Base-by-base conservation (phyloP, 2,329 filamentous ascomycete species). In the Botrytis squamosa region DNA sequence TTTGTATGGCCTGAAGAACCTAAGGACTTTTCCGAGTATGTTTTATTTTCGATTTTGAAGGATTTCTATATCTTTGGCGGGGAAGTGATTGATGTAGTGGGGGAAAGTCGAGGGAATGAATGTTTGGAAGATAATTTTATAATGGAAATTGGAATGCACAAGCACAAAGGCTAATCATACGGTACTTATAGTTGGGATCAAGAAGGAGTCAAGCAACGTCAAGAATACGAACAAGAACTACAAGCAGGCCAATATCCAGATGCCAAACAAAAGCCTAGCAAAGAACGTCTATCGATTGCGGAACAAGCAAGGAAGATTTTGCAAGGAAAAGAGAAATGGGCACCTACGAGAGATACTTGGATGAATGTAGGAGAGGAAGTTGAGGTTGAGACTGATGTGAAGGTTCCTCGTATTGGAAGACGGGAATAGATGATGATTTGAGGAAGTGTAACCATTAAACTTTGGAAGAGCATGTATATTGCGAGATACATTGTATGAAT, bases 1-100 rank as follows among this genome's bases (percentile, higher is more conserved):
- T 99, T 99, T 85, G 90, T 93, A 73, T 98, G 93, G 92, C 96
- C 96, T 1, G 87, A 90, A 76, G 83, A 85, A 77, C 92, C 93
- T 7, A 83, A 86, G 76, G 87, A 92, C 81, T 85, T 88, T 75
- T 82, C 86, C 73, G 83, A 85, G 81, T 94, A 84, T 74, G 86
- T 85, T 66, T 46, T 66, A 44, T 64, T 71, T 36, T 62, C 38
- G 12, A 62, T 73, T 73, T 68, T 22, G 49, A 65, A 72, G 36
- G 67, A 73, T 72, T 67, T 71, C 44, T 40, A 57, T 72, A 14
- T 59, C 22, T 67, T n/a, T 73, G 7, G 33, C 16, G 22, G 16
- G 38, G 52, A 14, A 60, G 9, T 49, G 22, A 29, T 46, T 36
- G 33, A 12, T 25, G 63, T 25, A n/a, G 70, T 20, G 57, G 29